phyloP scores from a whole-genome alignment of 176 grass and related monocot species.

The Aegilops bicornis region DNA sequence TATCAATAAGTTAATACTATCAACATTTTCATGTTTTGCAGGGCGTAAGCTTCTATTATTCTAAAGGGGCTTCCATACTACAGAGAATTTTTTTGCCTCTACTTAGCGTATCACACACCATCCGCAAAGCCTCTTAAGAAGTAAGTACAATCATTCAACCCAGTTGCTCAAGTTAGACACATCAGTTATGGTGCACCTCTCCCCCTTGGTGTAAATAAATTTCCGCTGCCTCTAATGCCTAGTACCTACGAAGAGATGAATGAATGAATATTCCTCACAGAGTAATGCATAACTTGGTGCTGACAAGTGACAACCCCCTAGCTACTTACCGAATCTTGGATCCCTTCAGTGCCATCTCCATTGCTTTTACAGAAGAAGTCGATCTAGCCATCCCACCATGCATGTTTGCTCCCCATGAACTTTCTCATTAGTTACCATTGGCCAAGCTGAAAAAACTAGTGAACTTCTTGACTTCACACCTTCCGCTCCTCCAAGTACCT shows the following conservation, averaged over 20 bases:
- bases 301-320: neutral
- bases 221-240: neutral
- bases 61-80: neutral
- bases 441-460: neutral
- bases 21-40: neutral
- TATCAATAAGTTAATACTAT: neutral
- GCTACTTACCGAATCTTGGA: neutral
- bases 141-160: too few species aligned
- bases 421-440: neutral
- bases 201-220: neutral
- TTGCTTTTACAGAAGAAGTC: neutral
- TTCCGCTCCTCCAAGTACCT: too few species aligned
- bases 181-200: too few species aligned
- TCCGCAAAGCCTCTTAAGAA: too few species aligned
- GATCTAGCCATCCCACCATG: neutral
- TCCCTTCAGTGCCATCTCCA: neutral
- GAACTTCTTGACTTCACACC: too few species aligned
- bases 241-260: neutral
- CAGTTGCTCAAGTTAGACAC: too few species aligned
- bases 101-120: too few species aligned
- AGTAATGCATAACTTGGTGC: neutral
- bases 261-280: neutral
- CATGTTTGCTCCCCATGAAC: neutral
- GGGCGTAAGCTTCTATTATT: constrained; percentile 11
- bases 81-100: neutral